A percentile compares a stretch with the other conserved stretches of the same genome.
phyloP scores from a whole-genome alignment of 2,329 filamentous ascomycete species.

The Stromatinia cepivora region DNA sequence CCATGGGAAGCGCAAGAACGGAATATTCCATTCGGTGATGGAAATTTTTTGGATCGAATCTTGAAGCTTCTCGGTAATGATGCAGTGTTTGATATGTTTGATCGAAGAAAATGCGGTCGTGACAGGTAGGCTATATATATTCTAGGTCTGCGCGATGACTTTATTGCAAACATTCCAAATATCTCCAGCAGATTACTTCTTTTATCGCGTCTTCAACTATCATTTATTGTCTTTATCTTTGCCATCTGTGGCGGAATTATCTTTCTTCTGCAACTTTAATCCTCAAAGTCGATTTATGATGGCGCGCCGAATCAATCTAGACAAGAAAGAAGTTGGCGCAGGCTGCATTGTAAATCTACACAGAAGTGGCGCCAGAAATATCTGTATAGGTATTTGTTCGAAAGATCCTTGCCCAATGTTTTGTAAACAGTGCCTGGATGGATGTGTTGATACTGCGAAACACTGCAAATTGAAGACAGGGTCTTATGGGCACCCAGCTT shows the following conservation, averaged over 20 bases:
- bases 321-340: not conserved
- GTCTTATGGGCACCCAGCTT: not conserved
- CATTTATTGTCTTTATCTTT: not conserved
- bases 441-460: not conserved
- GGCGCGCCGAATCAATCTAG: not conserved
- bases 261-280: not conserved
- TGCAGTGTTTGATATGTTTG: not conserved
- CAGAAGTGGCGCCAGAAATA: not conserved
- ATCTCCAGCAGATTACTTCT: not conserved
- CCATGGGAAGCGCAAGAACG: not conserved
- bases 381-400: not conserved
- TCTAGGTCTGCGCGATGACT: not conserved
- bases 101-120: not conserved
- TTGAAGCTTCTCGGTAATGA: not conserved
- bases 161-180: not conserved
- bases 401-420: not conserved
- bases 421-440: not conserved
- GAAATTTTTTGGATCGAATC: not conserved
- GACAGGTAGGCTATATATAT: not conserved
- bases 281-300: not conserved
- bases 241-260: not conserved
- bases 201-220: not conserved
- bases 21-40: not conserved
- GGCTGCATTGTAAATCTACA: not conserved
- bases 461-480: not conserved